These are phyloP conservation scores for Macrotyloma uniflorum DNA, from an alignment of 306 rosid species.

Conservation along the genomic window DNA sequence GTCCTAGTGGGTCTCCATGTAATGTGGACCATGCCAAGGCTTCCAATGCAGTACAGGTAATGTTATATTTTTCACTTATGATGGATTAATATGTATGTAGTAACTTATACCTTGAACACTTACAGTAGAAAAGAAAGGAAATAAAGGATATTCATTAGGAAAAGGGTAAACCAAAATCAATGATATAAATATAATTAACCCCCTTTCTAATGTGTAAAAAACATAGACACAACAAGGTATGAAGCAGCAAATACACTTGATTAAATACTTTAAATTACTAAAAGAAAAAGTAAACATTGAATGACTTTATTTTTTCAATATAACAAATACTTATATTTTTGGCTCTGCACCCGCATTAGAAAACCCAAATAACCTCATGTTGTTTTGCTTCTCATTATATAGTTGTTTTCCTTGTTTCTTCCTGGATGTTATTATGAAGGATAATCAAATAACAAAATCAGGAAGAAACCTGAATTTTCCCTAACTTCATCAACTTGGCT, in stretches of 20 bases:
- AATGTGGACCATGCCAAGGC: constrained; percentile 64
- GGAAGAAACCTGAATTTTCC: not conserved
- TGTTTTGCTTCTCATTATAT: not conserved
- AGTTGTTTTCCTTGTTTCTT: constrained; percentile 12
- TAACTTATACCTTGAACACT: constrained; percentile 1
- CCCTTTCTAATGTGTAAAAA: not conserved
- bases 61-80: constrained; percentile 30
- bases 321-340: not conserved
- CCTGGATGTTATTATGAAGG: not conserved
- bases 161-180: not conserved
- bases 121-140: not conserved
- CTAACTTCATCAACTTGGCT: not conserved
- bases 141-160: not conserved
- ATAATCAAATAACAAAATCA: constrained; percentile 8
- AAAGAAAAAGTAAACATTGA: not conserved
- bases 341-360: not conserved
- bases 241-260: not conserved
- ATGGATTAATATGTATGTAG: constrained; percentile 6
- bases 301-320: not conserved
- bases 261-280: not conserved
- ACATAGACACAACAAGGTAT: not conserved
- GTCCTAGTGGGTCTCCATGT: constrained; percentile 54
- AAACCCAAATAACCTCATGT: not conserved
- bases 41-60: constrained; percentile 75
- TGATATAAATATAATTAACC: not conserved